Evolutionary conservation across 2,329 filamentous ascomycete genomes (phyloP).

Genomic region (Volutella citrinella): DNA sequence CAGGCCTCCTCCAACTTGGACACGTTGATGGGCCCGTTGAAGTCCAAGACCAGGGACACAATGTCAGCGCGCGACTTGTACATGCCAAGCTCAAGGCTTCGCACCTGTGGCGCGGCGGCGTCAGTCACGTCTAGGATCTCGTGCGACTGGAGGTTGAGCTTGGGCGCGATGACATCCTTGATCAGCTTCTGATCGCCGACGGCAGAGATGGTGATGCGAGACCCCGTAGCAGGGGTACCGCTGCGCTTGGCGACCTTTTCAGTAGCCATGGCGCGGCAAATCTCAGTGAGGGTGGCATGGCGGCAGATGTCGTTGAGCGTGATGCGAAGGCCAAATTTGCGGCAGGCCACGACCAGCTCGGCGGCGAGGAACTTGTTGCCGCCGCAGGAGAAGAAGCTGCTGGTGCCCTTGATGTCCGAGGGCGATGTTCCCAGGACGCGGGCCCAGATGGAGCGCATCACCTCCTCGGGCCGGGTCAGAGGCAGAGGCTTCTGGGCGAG

Average conservation of each 20-base stretch:
- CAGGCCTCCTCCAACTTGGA: conserved; percentile 46
- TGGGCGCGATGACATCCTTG: conserved; percentile 39
- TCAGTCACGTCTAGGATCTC: conserved; percentile 47
- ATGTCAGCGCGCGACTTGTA: conserved; percentile 42
- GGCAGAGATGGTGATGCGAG: neutral
- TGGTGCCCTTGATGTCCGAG: conserved; percentile 37
- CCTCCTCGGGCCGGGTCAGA: conserved; percentile 44
- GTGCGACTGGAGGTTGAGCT: conserved; percentile 38
- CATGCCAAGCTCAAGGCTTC: conserved; percentile 46
- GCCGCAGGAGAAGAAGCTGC: conserved; percentile 45
- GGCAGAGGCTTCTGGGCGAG: conserved; percentile 42
- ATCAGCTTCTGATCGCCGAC: conserved; percentile 35
- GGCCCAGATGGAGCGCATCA: conserved; percentile 48
- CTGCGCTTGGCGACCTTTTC: conserved; percentile 9
- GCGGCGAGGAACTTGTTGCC: conserved; percentile 45
- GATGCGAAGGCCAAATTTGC: conserved; percentile 39
- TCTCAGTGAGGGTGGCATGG: conserved; percentile 40
- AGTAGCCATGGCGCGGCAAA: conserved; percentile 36
- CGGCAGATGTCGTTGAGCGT: conserved; percentile 41
- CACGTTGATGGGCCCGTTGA: conserved; percentile 40
- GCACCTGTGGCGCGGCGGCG: conserved; percentile 46
- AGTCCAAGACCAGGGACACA: conserved; percentile 46
- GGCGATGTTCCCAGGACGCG: conserved; percentile 37
- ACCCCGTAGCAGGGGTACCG: neutral
- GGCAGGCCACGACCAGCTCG: conserved; percentile 42